A percentile compares a stretch with the other conserved stretches of the same genome.
Evolutionary conservation across 177 flowering plant genomes (phyloP).

Genomic region (Vitis hybrid): DNA sequence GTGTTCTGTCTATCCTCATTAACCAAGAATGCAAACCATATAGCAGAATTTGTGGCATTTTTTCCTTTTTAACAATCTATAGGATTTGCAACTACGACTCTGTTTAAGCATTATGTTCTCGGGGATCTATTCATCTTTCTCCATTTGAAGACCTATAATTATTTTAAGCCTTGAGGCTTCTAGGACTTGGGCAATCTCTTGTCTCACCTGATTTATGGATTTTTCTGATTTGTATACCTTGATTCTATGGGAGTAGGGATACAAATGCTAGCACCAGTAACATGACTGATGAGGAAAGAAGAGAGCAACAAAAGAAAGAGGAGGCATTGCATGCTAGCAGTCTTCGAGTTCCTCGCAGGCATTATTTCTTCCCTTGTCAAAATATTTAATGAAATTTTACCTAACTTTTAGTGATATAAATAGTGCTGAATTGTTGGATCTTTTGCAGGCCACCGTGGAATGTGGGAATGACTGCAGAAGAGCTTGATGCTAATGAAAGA

Average conservation of each 20-base stretch:
- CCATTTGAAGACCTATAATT: too few species aligned
- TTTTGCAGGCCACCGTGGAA: conserved; percentile 84
- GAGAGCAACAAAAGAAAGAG: conserved; percentile 66
- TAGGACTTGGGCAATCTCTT: not conserved
- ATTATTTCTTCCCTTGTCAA: conserved; percentile 10
- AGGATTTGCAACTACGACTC: too few species aligned
- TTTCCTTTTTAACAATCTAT: too few species aligned
- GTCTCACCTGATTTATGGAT: not conserved
- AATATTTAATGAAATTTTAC: not conserved
- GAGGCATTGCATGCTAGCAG: conserved; percentile 78
- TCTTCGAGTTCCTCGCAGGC: conserved; percentile 92
- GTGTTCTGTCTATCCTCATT: too few species aligned
- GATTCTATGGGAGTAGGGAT: conserved; percentile 44
- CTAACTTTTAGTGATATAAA: too few species aligned
- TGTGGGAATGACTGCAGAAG: conserved; percentile 72
- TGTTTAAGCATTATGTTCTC: too few species aligned
- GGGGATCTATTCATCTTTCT: too few species aligned
- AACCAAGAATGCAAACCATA: too few species aligned
- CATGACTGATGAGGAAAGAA: conserved; percentile 60
- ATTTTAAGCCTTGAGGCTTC: not conserved
- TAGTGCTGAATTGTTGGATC: too few species aligned
- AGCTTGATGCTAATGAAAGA: conserved; percentile 79
- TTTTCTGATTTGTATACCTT: not conserved
- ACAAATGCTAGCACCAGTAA: conserved; percentile 32
- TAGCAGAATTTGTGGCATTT: too few species aligned